A percentile compares a stretch with the other conserved stretches of the same genome.
Conservation (phyloP, 768 basidiomycete species). For the Lactarius evosmus region DNA sequence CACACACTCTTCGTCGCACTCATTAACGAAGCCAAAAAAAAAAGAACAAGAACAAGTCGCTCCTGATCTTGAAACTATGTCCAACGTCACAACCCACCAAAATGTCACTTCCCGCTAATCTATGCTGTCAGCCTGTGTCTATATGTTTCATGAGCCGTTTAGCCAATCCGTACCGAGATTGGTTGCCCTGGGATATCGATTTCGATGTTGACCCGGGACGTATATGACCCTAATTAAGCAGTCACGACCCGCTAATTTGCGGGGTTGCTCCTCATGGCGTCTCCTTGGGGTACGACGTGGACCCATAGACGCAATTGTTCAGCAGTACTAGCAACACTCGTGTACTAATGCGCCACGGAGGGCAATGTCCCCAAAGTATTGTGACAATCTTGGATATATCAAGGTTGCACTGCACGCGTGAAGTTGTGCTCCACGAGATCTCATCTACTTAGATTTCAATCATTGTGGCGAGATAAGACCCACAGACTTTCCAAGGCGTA, state of each 20-base stretch:
- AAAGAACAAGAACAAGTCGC: neutral
- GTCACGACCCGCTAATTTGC: neutral
- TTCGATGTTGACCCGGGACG: neutral
- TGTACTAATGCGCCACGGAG: no score
- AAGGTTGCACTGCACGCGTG: neutral
- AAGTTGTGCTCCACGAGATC: slow-evolving; percentile 7
- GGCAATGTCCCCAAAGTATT: no score
- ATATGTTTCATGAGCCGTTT: neutral
- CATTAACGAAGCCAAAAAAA: neutral
- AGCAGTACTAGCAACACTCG: neutral
- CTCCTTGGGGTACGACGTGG: neutral
- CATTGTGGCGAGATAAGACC: slow-evolving; percentile 21
- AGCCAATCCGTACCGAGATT: neutral
- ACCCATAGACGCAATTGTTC: neutral
- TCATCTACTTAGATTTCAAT: slow-evolving; percentile 10
- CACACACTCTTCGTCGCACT: neutral
- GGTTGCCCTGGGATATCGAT: neutral
- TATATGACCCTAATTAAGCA: no score
- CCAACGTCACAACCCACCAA: neutral
- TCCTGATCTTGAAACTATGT: neutral
- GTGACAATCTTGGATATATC: neutral
- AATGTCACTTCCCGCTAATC: neutral
- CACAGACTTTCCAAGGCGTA: slow-evolving; percentile 12
- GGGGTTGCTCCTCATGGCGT: neutral
- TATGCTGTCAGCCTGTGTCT: neutral